These are phyloP conservation scores for Solanum infundibuliforme DNA, from an alignment of 257 asterid genomes.

Conservation along the genomic window DNA sequence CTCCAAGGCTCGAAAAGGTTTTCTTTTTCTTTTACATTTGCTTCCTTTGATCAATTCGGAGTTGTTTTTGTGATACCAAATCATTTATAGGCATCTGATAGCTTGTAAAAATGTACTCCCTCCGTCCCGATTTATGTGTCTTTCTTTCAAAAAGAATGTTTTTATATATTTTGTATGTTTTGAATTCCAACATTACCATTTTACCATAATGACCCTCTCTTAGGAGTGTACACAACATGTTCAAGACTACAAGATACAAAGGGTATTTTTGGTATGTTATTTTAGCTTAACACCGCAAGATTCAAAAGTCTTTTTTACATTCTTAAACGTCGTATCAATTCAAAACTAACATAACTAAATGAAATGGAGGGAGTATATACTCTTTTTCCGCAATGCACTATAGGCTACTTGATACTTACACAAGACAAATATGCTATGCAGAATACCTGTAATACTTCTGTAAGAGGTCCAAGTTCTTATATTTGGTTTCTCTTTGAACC, in stretches of 20 bases:
- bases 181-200: background rate
- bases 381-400: background rate
- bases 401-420: background rate
- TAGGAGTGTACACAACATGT: background rate
- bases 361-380: background rate
- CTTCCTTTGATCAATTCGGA: background rate
- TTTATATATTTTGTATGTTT: background rate
- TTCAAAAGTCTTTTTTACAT: background rate
- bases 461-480: constrained; percentile 17
- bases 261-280: background rate
- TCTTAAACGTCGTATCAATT: background rate
- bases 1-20: background rate
- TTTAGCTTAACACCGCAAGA: background rate
- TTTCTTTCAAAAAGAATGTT: background rate
- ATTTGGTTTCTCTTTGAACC: constrained; percentile 20
- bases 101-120: background rate
- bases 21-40: background rate
- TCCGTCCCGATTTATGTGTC: background rate
- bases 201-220: background rate
- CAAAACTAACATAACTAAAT: background rate
- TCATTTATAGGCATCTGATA: background rate
- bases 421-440: background rate
- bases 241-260: background rate
- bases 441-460: constrained; percentile 21
- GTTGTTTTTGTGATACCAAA: background rate